Evolutionary conservation across 139 green algal species (phyloP), one percentile per base, ranked within the genome.

Genomic region (Pleodorina starrii): DNA sequence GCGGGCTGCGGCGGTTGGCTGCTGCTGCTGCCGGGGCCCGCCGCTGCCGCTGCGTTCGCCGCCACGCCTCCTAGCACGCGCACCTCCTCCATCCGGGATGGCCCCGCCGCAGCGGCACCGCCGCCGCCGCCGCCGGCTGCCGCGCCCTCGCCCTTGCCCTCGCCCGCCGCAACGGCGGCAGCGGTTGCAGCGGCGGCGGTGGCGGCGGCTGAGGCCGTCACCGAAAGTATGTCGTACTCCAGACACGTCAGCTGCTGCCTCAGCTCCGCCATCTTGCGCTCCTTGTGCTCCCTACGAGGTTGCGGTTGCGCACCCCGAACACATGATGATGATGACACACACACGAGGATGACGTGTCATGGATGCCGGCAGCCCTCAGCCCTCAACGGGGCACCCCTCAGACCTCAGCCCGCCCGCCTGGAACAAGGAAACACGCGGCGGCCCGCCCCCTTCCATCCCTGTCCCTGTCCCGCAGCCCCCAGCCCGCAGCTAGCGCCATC

Each of bases 201-300:
- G 14, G 10, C 40, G 6, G n/a, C 76, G 12, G 76, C 48, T 40
- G 17, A 57, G 63, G 48, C 4, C 19, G 90, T 73, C 81, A 95
- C 94, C 7, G 80, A 69, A 35, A 73, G 44, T 44, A 97, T 94
- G 88, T 97, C 95, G 9, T 85, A 48, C 23, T 97, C 91, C 80
- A 97, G 92, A 19, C 88, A 84, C 7, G 73, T 27, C 81, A 97
- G 90, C 89, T 97, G 93, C 78, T 90, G 84, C 40, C 94, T 88
- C 60, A 97, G 89, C 51, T 92, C 84, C 19, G 51, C 43, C 38
- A 93, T 48, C 76, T 91, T 44, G 80, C 48, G 78, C 35, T 57
- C 50, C 66, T 90, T 87, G n/a, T 80, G 79, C 29, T 74, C 81
- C 86, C 82, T 92, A 72, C 46, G 71, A 66, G n/a, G n/a, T n/a